These are phyloP conservation scores for Phaffomyces antillensis DNA, from an alignment of 805 yeast genomes.

Conservation along the genomic window DNA sequence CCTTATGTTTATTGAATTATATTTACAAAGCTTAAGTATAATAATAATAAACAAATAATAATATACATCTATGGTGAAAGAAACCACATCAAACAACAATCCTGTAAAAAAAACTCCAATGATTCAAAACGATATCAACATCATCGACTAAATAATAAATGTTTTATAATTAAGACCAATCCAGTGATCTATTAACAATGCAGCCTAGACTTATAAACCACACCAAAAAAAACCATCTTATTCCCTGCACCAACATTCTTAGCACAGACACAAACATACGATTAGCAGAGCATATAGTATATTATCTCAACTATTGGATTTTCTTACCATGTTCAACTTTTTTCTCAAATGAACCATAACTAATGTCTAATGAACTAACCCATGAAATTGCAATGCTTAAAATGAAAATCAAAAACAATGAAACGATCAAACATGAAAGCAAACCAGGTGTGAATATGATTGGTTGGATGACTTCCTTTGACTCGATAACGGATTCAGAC, in stretches of 20 bases:
- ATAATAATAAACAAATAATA: not conserved
- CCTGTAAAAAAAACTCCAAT: no score
- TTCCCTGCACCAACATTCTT: no score
- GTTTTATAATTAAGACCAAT: no score
- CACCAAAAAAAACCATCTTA: no score
- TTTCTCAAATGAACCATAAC: constrained; percentile 79
- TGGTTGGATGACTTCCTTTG: constrained; percentile 6
- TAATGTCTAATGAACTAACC: constrained; percentile 63
- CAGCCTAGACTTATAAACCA: no score
- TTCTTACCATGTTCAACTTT: constrained; percentile 29
- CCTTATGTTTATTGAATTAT: constrained; percentile 66
- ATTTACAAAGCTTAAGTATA: not conserved
- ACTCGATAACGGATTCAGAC: not conserved
- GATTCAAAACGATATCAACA: no score
- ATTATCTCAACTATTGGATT: not conserved
- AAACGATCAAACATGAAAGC: constrained; percentile 65
- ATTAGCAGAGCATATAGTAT: not conserved
- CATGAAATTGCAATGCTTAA: constrained; percentile 61
- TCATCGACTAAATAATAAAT: no score
- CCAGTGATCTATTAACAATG: not conserved
- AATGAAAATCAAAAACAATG: constrained; percentile 50
- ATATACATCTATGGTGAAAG: not conserved
- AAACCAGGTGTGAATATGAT: constrained; percentile 76
- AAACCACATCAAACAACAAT: no score
- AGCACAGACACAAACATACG: no score